These are phyloP conservation scores for Sutorius australiensis DNA, from an alignment of 768 basidiomycete genomes.

Conservation along the genomic window DNA sequence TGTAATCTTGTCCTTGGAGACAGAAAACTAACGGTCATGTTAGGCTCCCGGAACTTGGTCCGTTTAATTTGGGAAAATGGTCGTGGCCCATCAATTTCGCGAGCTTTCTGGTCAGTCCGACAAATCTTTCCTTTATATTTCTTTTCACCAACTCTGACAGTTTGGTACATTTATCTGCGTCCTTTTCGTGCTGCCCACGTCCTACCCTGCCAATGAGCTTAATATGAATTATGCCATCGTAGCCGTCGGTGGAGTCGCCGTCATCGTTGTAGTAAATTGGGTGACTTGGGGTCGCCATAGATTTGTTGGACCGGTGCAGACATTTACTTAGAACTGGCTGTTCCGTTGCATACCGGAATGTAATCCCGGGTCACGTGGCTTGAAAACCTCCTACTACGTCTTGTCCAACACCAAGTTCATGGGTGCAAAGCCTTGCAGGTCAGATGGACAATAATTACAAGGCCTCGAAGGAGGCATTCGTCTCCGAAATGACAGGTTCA, in stretches of 20 bases:
- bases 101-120: constrained; percentile 40
- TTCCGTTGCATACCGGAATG: neutral
- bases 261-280: constrained; percentile 48
- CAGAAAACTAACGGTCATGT: neutral
- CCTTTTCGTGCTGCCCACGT: constrained; percentile 55
- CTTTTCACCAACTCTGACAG: constrained; percentile 25
- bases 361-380: constrained; percentile 14
- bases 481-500: constrained; percentile 70
- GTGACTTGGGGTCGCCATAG: constrained; percentile 42
- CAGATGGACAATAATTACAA: constrained; percentile 51
- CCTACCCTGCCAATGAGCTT: constrained; percentile 43
- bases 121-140: neutral
- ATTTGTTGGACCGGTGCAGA: constrained; percentile 46
- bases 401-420: neutral
- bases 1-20: neutral
- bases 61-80: constrained; percentile 50
- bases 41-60: constrained; percentile 46
- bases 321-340: constrained; percentile 11
- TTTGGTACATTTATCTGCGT: constrained; percentile 52
- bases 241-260: constrained; percentile 44
- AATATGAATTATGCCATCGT: constrained; percentile 61
- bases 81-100: constrained; percentile 50
- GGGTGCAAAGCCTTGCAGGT: neutral
- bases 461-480: constrained; percentile 75
- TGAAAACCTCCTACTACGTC: neutral